These are phyloP conservation scores for Chrysoporthe puriensis DNA, from an alignment of 2,329 filamentous ascomycete species.

Conservation along the genomic window DNA sequence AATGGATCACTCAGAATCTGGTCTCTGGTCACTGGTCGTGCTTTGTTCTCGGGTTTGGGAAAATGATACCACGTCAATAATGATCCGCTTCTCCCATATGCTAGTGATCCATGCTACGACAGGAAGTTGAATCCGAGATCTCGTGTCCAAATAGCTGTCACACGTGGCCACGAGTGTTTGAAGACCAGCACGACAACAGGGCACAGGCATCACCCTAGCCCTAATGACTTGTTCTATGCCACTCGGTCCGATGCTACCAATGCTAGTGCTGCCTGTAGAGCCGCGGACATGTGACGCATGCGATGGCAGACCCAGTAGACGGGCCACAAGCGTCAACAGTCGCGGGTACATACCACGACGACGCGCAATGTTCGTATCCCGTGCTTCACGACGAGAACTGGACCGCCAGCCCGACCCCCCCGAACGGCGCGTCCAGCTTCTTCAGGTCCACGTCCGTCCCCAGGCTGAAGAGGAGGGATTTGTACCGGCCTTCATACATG, in stretches of 20 bases:
- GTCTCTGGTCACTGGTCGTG: conserved; percentile 25
- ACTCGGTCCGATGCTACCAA: neutral
- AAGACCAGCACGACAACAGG: neutral
- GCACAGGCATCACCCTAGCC: neutral
- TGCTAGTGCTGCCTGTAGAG: neutral
- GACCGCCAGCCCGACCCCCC: conserved; percentile 76
- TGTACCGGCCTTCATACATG: conserved; percentile 90
- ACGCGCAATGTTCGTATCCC: neutral
- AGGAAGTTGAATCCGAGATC: neutral
- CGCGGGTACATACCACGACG: neutral
- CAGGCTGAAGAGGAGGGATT: conserved; percentile 89
- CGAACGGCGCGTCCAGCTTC: conserved; percentile 75
- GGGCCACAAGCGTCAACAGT: neutral
- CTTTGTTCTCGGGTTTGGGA: conserved; percentile 28
- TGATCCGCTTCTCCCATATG: conserved; percentile 17
- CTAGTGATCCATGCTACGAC: conserved; percentile 11
- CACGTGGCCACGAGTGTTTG: neutral
- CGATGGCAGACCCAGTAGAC: no score
- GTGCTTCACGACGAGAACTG: conserved; percentile 76
- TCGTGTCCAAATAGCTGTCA: neutral
- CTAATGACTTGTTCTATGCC: neutral
- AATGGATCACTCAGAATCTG: conserved; percentile 27
- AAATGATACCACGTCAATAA: conserved; percentile 30
- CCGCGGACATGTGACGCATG: neutral
- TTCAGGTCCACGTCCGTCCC: conserved; percentile 84